phyloP scores from a whole-genome alignment of 768 basidiomycete genomes.

The Crepidotus variabilis region DNA sequence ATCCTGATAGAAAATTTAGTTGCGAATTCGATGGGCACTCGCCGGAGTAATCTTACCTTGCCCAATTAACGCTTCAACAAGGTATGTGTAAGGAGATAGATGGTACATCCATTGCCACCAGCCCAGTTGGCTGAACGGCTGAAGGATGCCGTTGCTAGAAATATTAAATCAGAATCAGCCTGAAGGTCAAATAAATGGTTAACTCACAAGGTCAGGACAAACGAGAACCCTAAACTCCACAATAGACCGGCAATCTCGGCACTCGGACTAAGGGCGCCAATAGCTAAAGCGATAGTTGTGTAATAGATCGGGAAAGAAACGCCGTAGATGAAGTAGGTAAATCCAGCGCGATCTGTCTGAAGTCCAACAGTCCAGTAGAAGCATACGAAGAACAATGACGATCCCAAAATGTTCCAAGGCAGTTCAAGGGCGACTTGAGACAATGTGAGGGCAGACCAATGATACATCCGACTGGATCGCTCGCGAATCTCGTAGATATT shows the following conservation, averaged over 20 bases:
- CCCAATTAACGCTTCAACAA: constrained; percentile 43
- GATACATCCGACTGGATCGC: constrained; percentile 60
- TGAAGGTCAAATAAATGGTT: not conserved
- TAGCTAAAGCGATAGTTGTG: constrained; percentile 57
- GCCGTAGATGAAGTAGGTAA: constrained; percentile 52
- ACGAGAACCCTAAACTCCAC: constrained; percentile 56
- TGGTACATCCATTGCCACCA: constrained; percentile 74
- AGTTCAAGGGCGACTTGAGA: constrained; percentile 55
- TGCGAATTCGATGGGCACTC: not conserved
- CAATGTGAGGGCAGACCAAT: constrained; percentile 57
- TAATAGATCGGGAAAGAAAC: constrained; percentile 63
- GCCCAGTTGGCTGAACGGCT: constrained; percentile 53
- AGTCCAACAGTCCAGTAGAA: constrained; percentile 78
- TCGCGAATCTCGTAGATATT: constrained; percentile 69
- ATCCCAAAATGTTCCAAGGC: constrained; percentile 63
- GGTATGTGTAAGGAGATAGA: constrained; percentile 44
- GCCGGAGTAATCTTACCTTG: constrained; percentile 30
- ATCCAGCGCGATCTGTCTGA: constrained; percentile 47
- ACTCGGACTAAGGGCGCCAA: constrained; percentile 58
- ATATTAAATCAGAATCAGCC: not conserved
- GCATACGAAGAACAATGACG: constrained; percentile 62
- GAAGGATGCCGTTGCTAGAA: constrained; percentile 56
- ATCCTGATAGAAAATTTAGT: constrained; percentile 15
- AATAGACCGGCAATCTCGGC: constrained; percentile 57
- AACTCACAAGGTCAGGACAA: constrained; percentile 60